Evolutionary conservation across 495 filamentous ascomycete genomes (phyloP), one percentile per base, ranked within the genome.

Genomic region (Penicillium psychrofluorescens): DNA sequence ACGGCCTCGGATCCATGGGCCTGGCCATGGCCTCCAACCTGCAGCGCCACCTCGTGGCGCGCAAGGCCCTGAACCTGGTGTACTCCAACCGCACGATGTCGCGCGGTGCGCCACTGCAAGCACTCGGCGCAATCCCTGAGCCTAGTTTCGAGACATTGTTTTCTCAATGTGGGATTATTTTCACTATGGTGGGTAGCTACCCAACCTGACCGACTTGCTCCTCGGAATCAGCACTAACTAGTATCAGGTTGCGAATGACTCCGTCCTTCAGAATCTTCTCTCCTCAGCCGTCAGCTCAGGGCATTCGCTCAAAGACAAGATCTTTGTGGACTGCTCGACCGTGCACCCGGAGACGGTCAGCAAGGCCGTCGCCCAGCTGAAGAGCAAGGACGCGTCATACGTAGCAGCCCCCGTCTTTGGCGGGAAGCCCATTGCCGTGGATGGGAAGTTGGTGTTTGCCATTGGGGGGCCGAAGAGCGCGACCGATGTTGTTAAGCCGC

Each of bases 251-350:
- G 62, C 68, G 32, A 67, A 72, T 41, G 67, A 72, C 49, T 29
- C 61, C 1, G 68, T 70, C 16, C 55, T 70, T 4, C 48, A 64
- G 38, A 51, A 46, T n/a, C 54, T 72, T 2, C 51, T 74, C 41
- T 57, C 55, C 29, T 55, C 55, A 6, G 59, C 59, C 11, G 16
- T 63, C 35, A 35, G 45, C 22, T 67, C 66, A 6, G 62, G 53
- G 2, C 53, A 58, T 9, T 64, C 64, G 2, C 54, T 72, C 11
- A 52, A 52, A 11, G 64, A 64, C 46, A 74, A 74, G 55, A 66
- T 74, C 51, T 74, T 74, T 44, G 62, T 74, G 39, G 70, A 74
- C 40, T 72, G 68, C 53, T 72, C 70, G 28, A 74, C 68, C 11
- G 63, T 74, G 11, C 67, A 69, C 38, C 70, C 70, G 0, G 41